Percentiles rank a stretch among this genome's conserved stretches.
Conservation (phyloP, 2,329 filamentous ascomycete genomes). For the Ceratocystis papillata region DNA sequence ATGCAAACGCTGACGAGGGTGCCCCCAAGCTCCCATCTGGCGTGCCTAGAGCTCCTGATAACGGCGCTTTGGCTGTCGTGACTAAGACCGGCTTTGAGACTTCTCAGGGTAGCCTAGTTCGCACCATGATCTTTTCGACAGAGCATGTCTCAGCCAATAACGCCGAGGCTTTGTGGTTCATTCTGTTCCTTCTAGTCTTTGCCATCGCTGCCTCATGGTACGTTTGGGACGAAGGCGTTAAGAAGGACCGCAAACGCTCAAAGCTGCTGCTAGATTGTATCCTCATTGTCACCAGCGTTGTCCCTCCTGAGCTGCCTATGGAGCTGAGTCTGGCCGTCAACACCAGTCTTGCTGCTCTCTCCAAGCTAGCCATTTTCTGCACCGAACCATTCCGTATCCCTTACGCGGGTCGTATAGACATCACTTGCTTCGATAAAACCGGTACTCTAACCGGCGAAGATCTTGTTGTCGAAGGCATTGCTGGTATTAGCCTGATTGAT, state of each 20-base stretch:
- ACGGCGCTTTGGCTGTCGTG: conserved; percentile 85
- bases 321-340: conserved; percentile 95
- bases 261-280: conserved; percentile 96
- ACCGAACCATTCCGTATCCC: conserved; percentile 98
- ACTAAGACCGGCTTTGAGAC: conserved; percentile 98
- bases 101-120: conserved; percentile 90
- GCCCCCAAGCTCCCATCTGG: conserved; percentile 61
- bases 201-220: conserved; percentile 98
- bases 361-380: conserved; percentile 94
- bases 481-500: conserved; percentile 63
- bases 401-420: conserved; percentile 85
- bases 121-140: conserved; percentile 99
- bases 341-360: conserved; percentile 86
- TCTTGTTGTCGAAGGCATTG: conserved; percentile 91
- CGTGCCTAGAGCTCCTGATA: conserved; percentile 76
- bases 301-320: conserved; percentile 97
- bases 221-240: conserved; percentile 94
- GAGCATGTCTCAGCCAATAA: conserved; percentile 99
- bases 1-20: conserved; percentile 68
- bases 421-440: conserved; percentile 98
- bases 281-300: conserved; percentile 93
- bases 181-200: conserved; percentile 90
- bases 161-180: conserved; percentile 89
- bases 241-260: conserved; percentile 87
- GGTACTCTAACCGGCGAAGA: conserved; percentile 95